Evolutionary conservation across 148 eudicot genomes (phyloP), one percentile per base, ranked within the genome.

Genomic region (Silene latifolia): DNA sequence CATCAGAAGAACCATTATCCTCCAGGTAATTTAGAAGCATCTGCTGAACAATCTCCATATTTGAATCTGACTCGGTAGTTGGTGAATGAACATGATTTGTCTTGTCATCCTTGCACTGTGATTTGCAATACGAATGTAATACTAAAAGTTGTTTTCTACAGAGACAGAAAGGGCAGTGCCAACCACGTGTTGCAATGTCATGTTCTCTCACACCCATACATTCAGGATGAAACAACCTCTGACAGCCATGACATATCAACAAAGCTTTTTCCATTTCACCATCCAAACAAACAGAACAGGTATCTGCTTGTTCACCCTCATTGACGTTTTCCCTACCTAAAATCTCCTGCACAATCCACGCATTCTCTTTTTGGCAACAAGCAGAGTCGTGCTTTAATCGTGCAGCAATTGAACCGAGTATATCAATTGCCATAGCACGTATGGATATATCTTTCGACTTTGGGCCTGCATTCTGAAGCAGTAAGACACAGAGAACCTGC

Each of bases 401-500:
- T 39, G 94, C 97, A 76, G 96, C 99, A 83, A 95, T 86, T 58
- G 91, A 89, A 60, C 99, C 99, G 75, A 95, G 93, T 76, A 95
- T 83, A 73, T 95, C 99, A 82, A 92, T 95, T 71, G 99, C 97
- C 87, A 86, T 81, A 6, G 93, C 82, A n/a, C 99, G 93, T 74
- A 88, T 87, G 71, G 88, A 81, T 23, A 79, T 80, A 85, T 95
- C 99, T 80, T 95, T 95, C 59, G 97, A 90, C 80, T 95, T 92
- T 72, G 86, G 87, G 75, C 99, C 99, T 78, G 93, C 96, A 87
- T 95, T 95, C 81, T 95, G 97, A 75, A 95, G 97, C 72, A 95
- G 88, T 81, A 95, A 84, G 71, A 95, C 99, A 81, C 94, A 92
- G 47, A 95, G 92, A 84, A 95, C 97, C 99, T 95, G 90, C 89